Conservation (phyloP, 371 early-diverging fungal species). For the Catenaria anguillulae region DNA sequence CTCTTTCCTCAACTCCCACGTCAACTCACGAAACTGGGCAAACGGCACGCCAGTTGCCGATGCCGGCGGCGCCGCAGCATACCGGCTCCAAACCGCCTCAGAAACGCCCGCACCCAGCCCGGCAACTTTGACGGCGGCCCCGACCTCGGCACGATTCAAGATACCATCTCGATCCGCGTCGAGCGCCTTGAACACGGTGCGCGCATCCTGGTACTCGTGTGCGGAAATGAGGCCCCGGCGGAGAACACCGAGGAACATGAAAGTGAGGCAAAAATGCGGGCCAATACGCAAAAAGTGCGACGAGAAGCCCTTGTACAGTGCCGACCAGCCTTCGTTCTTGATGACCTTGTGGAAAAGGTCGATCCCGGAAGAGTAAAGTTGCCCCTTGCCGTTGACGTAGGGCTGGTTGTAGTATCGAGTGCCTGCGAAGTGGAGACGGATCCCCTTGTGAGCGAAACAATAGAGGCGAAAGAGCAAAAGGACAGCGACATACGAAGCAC, state of each 20-base stretch:
- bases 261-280: conserved; percentile 53
- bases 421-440: conserved; percentile 48
- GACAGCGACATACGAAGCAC: no score
- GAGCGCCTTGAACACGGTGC: neutral
- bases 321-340: conserved; percentile 35
- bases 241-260: conserved; percentile 28
- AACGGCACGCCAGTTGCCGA: no score
- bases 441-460: no score
- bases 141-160: no score
- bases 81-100: no score
- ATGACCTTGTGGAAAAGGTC: conserved; percentile 34
- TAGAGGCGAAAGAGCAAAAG: no score
- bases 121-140: no score
- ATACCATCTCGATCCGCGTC: no score
- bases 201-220: neutral
- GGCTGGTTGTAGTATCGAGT: conserved; percentile 54
- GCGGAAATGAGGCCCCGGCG: neutral
- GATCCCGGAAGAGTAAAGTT: conserved; percentile 26
- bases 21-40: no score
- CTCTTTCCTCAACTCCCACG: no score
- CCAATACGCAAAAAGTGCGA: conserved; percentile 57
- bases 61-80: no score
- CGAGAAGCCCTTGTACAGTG: conserved; percentile 50
- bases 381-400: conserved; percentile 28
- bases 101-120: no score